These are phyloP conservation scores for Annona squamosa DNA, from an alignment of 164 flowering plant species.

Conservation along the genomic window DNA sequence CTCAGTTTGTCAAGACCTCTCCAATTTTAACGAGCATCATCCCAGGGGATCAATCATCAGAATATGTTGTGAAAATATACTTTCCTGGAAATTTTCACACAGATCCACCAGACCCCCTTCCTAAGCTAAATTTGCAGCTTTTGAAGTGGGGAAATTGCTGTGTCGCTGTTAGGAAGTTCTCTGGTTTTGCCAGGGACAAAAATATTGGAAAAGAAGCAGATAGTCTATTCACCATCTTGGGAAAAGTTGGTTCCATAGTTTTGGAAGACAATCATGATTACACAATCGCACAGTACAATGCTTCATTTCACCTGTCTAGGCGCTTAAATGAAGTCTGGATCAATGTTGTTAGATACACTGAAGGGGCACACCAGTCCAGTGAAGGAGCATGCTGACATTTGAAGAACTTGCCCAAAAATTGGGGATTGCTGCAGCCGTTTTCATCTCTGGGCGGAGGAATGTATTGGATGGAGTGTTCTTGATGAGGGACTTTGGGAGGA, in stretches of 20 bases:
- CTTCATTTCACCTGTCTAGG: constrained; percentile 47
- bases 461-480: not conserved
- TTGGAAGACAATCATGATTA: constrained; percentile 40
- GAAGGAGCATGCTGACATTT: not conserved
- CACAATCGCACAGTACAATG: constrained; percentile 68
- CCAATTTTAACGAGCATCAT: constrained; percentile 65
- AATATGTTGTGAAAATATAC: constrained; percentile 48
- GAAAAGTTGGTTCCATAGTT: constrained; percentile 47
- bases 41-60: constrained; percentile 59
- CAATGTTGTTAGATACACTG: constrained; percentile 32
- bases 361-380: constrained; percentile 18
- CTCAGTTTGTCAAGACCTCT: constrained; percentile 48
- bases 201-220: constrained; percentile 48
- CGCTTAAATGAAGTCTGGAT: constrained; percentile 83
- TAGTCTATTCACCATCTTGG: constrained; percentile 59
- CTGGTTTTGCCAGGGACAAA: constrained; percentile 62
- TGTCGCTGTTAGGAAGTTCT: constrained; percentile 63
- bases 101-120: constrained; percentile 56
- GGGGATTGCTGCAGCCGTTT: not conserved
- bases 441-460: not conserved
- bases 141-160: constrained; percentile 38
- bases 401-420: not conserved
- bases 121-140: constrained; percentile 51
- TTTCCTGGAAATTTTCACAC: constrained; percentile 56
- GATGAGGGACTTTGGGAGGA: not conserved